phyloP scores from a whole-genome alignment of 78 protist species.

The Anaeramoeba flamelloides region DNA sequence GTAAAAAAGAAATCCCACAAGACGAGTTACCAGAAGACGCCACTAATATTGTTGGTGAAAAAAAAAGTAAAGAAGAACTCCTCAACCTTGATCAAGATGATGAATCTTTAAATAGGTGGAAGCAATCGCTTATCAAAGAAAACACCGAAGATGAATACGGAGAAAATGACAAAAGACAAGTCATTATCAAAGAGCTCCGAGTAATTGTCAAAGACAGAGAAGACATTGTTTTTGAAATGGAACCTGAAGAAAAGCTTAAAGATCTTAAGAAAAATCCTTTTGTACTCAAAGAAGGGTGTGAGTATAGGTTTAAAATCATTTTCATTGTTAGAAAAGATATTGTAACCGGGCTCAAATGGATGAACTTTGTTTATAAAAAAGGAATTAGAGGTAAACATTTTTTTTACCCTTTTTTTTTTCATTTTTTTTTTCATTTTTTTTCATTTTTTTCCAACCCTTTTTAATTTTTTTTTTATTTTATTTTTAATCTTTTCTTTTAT shows the following conservation, averaged over 20 bases:
- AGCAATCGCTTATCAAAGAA: too few relatives aligned
- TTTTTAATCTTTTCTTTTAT: too few relatives aligned
- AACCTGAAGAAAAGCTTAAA: slow-evolving; percentile 16
- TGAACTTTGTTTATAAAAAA: slow-evolving; percentile 37
- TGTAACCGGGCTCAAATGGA: slow-evolving; percentile 52
- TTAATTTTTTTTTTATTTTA: too few relatives aligned
- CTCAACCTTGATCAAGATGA: too few relatives aligned
- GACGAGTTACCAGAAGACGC: too few relatives aligned
- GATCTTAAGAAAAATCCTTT: slow-evolving; percentile 32
- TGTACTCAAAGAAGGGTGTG: slow-evolving; percentile 40
- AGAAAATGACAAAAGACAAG: slow-evolving; percentile 39
- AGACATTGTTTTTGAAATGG: slow-evolving; percentile 27
- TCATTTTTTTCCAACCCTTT: too few relatives aligned
- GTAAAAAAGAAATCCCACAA: too few relatives aligned
- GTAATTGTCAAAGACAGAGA: slow-evolving; percentile 31
- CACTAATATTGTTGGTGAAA: too few relatives aligned
- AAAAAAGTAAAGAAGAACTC: too few relatives aligned
- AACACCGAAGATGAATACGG: too few relatives aligned
- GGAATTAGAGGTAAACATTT: slow-evolving; percentile 23
- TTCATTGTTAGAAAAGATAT: slow-evolving; percentile 53
- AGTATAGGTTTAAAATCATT: slow-evolving; percentile 32
- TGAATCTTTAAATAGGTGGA: too few relatives aligned
- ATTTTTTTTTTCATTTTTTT: background rate
- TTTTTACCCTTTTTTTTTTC: background rate
- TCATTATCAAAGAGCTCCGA: slow-evolving; percentile 33